Conservation (phyloP, 805 yeast genomes). For the Barnettozyma sucrosica region DNA sequence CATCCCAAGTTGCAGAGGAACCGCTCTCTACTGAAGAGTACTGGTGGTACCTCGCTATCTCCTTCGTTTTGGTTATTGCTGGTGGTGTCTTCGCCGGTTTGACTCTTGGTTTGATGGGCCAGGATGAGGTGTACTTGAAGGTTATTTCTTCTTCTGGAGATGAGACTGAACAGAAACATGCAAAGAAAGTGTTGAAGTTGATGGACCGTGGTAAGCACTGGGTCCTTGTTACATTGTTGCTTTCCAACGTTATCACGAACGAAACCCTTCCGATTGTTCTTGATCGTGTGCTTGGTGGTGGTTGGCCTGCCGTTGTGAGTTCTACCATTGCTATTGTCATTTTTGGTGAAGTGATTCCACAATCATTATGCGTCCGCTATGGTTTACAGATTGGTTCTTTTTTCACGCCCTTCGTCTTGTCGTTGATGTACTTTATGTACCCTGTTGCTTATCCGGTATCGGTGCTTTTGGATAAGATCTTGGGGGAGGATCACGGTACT, state of each 20-base stretch:
- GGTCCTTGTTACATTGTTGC: slow-evolving; percentile 83
- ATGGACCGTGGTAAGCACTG: slow-evolving; percentile 89
- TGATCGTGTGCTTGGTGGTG: slow-evolving; percentile 92
- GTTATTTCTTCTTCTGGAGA: slow-evolving; percentile 91
- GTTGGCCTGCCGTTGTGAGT: slow-evolving; percentile 92
- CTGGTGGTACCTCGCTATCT: slow-evolving; percentile 33
- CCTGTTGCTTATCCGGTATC: slow-evolving; percentile 94
- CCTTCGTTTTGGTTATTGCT: slow-evolving; percentile 56
- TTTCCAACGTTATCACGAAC: slow-evolving; percentile 87
- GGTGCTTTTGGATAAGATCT: slow-evolving; percentile 63
- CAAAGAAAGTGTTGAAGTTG: slow-evolving; percentile 64
- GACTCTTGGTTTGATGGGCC: slow-evolving; percentile 97
- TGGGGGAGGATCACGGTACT: slow-evolving; percentile 97
- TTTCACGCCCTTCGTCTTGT: slow-evolving; percentile 81
- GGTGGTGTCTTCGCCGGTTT: slow-evolving; percentile 93
- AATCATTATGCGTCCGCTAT: slow-evolving; percentile 84
- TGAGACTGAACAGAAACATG: slow-evolving; percentile 55
- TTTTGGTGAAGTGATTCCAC: slow-evolving; percentile 96
- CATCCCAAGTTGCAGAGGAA: neutral
- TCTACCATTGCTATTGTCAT: slow-evolving; percentile 91
- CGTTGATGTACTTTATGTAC: slow-evolving; percentile 82
- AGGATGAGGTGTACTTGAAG: slow-evolving; percentile 89
- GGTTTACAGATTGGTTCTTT: slow-evolving; percentile 89
- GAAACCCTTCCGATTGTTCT: slow-evolving; percentile 92
- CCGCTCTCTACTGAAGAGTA: slow-evolving; percentile 19